Base-by-base conservation (phyloP, 129 eudicot species). In the Cynara cardunculus region DNA sequence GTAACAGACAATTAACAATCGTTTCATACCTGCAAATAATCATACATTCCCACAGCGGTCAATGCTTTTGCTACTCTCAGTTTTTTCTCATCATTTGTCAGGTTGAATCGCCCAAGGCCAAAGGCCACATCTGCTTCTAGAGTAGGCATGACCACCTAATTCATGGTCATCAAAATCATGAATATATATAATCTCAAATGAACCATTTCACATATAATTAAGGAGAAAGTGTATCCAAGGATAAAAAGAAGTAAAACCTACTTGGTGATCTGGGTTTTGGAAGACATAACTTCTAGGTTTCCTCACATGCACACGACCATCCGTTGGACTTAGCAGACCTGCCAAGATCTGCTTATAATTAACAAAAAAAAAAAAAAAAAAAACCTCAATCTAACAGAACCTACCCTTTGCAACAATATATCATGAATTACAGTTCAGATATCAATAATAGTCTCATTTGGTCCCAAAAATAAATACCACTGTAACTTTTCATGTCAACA, bases 211-310 rank as follows among this genome's bases (percentile, higher is more conserved):
- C 12, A 61, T 61, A 61, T n/a, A 22, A 30, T 12, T 5, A 59
- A 21, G 12, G 24, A 28, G 37, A 61, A 19, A 25, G 16, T 31
- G 37, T 25, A 10, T 59, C 25, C 10, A 18, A 75, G 49, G 12
- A 22, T 44, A 77, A 32, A 7, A 41, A 14, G 3, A n/a, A 53
- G 12, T 64, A 56, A 72, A 8, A 80, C 83, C 44, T 73, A 94
- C 98, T 94, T 94, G 97, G 86, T 94, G 98, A 85, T 94, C 98
- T 3, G 97, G 97, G 79, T 94, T 94, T 79, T 94, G 97, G 76
- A 94, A 94, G 49, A 90, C 98, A 73, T 85, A 91, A 83, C 98
- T 94, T 84, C 86, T 91, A 14, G 97, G 97, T 75, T 89, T 94
- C 81, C 77, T 86, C 85, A 94, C 97, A 80, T 75, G 76, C 83